Conservation (phyloP, 208 protist species). For the Trypanosoma cruzi region DNA sequence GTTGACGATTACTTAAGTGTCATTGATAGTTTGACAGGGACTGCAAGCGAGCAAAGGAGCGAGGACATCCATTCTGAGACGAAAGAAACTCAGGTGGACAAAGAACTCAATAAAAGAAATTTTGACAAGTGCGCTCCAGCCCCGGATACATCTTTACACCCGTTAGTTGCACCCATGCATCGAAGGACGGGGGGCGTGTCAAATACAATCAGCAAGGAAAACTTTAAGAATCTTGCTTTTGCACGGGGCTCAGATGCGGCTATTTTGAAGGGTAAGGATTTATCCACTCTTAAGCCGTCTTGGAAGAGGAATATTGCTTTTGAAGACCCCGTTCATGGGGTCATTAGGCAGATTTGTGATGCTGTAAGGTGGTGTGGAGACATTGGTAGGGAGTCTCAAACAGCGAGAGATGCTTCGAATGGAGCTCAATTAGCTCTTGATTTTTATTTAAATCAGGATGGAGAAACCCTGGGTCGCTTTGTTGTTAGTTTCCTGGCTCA, state of each 20-base stretch:
- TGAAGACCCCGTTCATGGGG: neutral
- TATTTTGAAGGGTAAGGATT: neutral
- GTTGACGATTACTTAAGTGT: constrained; percentile 18
- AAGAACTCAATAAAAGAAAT: too few relatives aligned
- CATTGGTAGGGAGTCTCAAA: neutral
- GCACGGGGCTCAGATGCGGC: neutral
- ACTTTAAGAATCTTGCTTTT: neutral
- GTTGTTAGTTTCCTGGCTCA: constrained; percentile 11
- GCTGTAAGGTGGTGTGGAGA: constrained; percentile 1
- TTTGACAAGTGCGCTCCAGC: too few relatives aligned
- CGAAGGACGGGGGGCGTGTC: too few relatives aligned
- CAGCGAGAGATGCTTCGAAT: neutral
- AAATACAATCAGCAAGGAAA: neutral
- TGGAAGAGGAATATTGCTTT: constrained; percentile 3
- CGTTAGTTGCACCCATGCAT: too few relatives aligned
- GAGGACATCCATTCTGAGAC: neutral
- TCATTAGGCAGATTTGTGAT: constrained; percentile 6
- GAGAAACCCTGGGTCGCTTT: constrained; percentile 4
- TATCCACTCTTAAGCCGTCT: constrained; percentile 5
- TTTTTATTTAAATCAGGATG: constrained; percentile 14
- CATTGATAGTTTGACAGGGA: constrained; percentile 12
- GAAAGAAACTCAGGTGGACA: neutral
- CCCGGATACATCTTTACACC: too few relatives aligned
- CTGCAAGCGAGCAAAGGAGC: neutral
- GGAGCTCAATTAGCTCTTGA: constrained; percentile 8